phyloP scores from a whole-genome alignment of 2,329 filamentous ascomycete species.

The Claviceps lovelessii region DNA sequence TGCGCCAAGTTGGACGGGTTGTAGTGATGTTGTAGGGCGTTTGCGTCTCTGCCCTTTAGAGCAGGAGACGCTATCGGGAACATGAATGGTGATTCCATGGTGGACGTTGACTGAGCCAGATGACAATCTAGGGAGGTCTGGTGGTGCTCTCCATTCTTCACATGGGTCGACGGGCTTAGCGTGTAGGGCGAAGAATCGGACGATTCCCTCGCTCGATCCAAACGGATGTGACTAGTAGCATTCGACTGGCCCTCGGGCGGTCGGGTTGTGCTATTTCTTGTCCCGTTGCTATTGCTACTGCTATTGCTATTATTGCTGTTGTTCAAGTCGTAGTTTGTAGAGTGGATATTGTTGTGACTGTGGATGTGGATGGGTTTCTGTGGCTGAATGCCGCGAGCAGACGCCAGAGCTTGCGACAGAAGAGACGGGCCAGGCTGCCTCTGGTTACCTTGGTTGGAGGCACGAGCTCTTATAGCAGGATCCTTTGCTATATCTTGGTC shows the following conservation, averaged over 20 bases:
- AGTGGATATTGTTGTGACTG: background rate
- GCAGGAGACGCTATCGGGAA: slow-evolving; percentile 18
- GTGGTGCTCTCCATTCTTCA: slow-evolving; percentile 6
- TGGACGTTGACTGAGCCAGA: slow-evolving; percentile 4
- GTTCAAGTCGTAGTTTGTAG: background rate
- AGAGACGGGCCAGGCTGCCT: slow-evolving; percentile 36
- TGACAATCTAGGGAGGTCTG: slow-evolving; percentile 3
- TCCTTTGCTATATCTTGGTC: slow-evolving; percentile 2
- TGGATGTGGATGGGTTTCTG: slow-evolving; percentile 1
- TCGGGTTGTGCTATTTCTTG: background rate
- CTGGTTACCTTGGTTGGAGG: slow-evolving; percentile 20
- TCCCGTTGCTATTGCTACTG: background rate
- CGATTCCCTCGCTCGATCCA: background rate
- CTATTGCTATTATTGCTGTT: background rate
- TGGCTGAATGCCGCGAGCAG: slow-evolving; percentile 36
- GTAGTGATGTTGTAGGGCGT: slow-evolving; percentile 19
- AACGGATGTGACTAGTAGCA: background rate
- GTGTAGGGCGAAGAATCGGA: background rate
- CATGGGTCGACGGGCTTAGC: slow-evolving; percentile 1
- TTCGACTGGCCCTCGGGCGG: background rate
- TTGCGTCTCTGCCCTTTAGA: slow-evolving; percentile 15
- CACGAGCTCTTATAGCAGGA: slow-evolving; percentile 34
- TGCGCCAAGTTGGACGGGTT: slow-evolving; percentile 17
- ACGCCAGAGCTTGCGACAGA: slow-evolving; percentile 43
- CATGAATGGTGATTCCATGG: slow-evolving; percentile 20